phyloP scores from a whole-genome alignment of 1,284 basidiomycete genomes.

The Crepidotus sp. region DNA sequence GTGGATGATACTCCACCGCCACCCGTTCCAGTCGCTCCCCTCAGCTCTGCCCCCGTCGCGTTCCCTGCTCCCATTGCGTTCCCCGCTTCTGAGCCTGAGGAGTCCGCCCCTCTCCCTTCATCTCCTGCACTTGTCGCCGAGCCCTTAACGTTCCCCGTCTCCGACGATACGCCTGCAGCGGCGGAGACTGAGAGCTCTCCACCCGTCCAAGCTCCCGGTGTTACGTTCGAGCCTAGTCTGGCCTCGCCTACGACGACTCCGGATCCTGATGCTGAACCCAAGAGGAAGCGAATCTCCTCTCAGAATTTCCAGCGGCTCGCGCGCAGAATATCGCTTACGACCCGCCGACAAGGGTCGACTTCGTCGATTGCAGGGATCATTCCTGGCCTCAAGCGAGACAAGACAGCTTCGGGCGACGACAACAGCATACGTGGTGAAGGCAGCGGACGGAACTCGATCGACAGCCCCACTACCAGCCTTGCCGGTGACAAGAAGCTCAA shows the following conservation, averaged over 20 bases:
- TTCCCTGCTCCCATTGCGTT: constrained; percentile 39
- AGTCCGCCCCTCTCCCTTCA: background rate
- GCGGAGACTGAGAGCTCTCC: constrained; percentile 20
- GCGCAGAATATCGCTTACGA: constrained; percentile 58
- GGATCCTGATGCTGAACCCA: constrained; percentile 62
- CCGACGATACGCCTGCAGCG: constrained; percentile 20
- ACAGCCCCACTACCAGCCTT: constrained; percentile 44
- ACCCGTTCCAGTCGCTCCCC: constrained; percentile 4
- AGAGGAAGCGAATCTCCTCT: constrained; percentile 68
- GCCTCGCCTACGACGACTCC: constrained; percentile 49
- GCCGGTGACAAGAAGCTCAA: constrained; percentile 35
- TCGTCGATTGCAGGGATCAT: constrained; percentile 39
- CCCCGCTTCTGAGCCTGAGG: constrained; percentile 29
- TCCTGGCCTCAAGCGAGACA: constrained; percentile 39
- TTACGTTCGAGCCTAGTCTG: constrained; percentile 44
- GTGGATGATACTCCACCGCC: background rate
- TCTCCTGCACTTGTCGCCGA: constrained; percentile 1
- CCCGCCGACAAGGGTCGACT: constrained; percentile 47
- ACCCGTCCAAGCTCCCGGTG: constrained; percentile 23
- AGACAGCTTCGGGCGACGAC: constrained; percentile 18
- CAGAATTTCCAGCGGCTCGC: constrained; percentile 78
- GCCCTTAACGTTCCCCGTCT: constrained; percentile 26
- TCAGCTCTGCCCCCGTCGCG: constrained; percentile 24
- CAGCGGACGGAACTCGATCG: constrained; percentile 25
- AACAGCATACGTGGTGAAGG: constrained; percentile 12